Base-by-base conservation (phyloP, 2,329 filamentous ascomycete species). In the Xylaria sp. region DNA sequence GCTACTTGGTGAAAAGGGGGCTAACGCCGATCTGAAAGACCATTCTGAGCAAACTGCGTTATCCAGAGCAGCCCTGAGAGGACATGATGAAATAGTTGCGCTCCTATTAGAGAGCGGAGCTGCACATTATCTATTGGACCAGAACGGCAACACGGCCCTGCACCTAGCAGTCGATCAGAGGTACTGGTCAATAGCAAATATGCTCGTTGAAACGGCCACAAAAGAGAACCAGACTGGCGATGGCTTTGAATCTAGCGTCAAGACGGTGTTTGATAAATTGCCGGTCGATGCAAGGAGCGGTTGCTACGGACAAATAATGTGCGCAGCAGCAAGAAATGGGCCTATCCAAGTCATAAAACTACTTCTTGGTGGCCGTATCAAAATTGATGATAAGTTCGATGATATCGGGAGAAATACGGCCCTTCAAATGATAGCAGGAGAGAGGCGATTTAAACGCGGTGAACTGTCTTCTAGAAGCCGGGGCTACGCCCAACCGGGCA, bases 11-110 rank as follows among this genome's bases (percentile, higher is more conserved):
- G 46, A 39, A 6, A 8, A 30, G 8, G 7, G 7, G n/a, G 59
- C 59, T 6, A n/a, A 43, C 1, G 25, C 53, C 32, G 7, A 66
- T 46, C 18, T 45, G 15, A 34, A 34, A n/a, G 53, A 66, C 28
- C 9, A 8, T 25, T 57, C 25, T 28, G 6, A 28, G 9, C 39
- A 66, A 46, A 62, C 52, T 4, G 58, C 64, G 4, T 46, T 66
- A 32, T 62, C 8, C 23, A 57, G 64, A 53, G 50, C 59, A n/a
- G 58, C 45, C 28, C 53, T 15, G 52, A 62, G 59, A 58, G 64
- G 64, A 32, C 30, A 20, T 9, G 15, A 25, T 20, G 52, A 58
- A 23, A 36, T 58, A 23, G 56, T 58, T 10, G 18, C 5, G 13
- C 36, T 62, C 23, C 28, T 66, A 8, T 45, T 66, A 9, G 13